Conservation (phyloP, 768 basidiomycete genomes). For the Clavaria fumosa region DNA sequence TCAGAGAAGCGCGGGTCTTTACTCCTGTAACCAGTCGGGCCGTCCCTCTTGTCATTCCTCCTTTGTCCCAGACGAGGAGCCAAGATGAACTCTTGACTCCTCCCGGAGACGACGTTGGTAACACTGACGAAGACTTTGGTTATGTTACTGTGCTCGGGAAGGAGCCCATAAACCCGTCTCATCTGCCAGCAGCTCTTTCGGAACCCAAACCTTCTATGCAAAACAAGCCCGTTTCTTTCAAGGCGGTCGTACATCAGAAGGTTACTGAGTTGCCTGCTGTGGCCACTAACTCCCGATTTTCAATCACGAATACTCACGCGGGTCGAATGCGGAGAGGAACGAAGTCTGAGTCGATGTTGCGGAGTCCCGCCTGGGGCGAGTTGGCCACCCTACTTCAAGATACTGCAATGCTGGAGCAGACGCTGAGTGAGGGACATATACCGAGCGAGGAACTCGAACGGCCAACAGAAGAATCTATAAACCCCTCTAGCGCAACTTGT, state of each 20-base stretch:
- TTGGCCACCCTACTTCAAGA: conserved; percentile 39
- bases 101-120: too few species aligned
- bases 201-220: conserved; percentile 4
- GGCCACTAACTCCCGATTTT: conserved; percentile 11
- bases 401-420: conserved; percentile 41
- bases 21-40: too few species aligned
- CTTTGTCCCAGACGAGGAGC: too few species aligned
- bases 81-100: too few species aligned
- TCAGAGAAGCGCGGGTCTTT: too few species aligned
- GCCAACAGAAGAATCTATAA: background rate
- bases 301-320: conserved; percentile 18
- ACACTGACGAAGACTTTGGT: too few species aligned
- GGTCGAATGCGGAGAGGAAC: conserved; percentile 19
- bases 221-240: conserved; percentile 24
- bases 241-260: conserved; percentile 43
- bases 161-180: too few species aligned
- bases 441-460: conserved; percentile 22
- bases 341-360: conserved; percentile 17
- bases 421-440: conserved; percentile 33
- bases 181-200: background rate
- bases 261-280: conserved; percentile 25
- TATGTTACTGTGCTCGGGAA: too few species aligned
- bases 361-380: conserved; percentile 37
- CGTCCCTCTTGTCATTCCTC: too few species aligned
- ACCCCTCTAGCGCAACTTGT: too few species aligned